Conservation (phyloP, 495 filamentous ascomycete genomes). For the Daldinia decipiens region DNA sequence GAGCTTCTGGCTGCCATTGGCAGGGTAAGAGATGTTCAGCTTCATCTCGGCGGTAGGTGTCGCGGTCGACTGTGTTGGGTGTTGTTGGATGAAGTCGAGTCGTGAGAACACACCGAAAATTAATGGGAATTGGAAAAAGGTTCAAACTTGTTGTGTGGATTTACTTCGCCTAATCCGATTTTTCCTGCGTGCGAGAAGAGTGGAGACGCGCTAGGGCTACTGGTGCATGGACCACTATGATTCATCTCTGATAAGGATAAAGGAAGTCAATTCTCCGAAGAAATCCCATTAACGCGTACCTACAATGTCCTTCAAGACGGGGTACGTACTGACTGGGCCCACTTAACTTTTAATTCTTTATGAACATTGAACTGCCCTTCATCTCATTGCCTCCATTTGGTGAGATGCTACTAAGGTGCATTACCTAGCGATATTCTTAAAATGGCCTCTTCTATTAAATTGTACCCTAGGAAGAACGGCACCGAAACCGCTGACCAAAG, state of each 20-base stretch:
- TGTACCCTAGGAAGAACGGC: constrained; percentile 33
- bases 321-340: not conserved
- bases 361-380: not conserved
- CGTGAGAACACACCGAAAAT: constrained; percentile 31
- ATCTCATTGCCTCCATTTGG: not conserved
- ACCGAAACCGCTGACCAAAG: constrained; percentile 43
- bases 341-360: not conserved
- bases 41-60: constrained; percentile 70
- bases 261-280: constrained; percentile 28
- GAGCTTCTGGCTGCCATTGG: constrained; percentile 99
- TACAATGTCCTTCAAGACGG: not conserved
- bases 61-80: constrained; percentile 43
- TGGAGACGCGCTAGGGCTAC: constrained; percentile 41
- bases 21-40: constrained; percentile 98
- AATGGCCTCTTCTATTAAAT: constrained; percentile 44
- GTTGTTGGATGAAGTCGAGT: constrained; percentile 46
- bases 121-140: constrained; percentile 28
- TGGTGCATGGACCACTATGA: constrained; percentile 36
- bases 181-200: constrained; percentile 43
- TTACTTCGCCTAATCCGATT: constrained; percentile 50
- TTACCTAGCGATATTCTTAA: constrained; percentile 5
- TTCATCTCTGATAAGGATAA: not conserved
- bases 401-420: not conserved
- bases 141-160: constrained; percentile 45
- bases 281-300: constrained; percentile 21